These are phyloP conservation scores for Trametes polyzona DNA, from an alignment of 1,284 basidiomycete species.

Conservation along the genomic window DNA sequence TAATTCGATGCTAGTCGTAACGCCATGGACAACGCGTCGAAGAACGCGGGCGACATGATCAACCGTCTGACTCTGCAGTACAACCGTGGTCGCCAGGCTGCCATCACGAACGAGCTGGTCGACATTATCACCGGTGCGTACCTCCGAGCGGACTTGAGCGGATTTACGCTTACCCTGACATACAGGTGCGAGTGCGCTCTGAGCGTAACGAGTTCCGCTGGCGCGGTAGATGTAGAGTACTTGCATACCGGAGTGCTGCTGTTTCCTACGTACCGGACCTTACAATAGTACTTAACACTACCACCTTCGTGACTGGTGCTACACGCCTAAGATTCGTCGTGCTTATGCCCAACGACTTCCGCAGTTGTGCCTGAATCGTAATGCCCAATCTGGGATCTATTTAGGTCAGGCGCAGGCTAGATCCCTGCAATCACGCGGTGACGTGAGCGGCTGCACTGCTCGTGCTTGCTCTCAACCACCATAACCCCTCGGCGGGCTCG, in stretches of 20 bases:
- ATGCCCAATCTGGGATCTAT: no score
- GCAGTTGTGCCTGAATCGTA: neutral
- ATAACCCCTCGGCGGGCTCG: neutral
- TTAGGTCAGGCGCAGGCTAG: neutral
- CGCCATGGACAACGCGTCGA: constrained; percentile 99
- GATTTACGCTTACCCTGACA: neutral
- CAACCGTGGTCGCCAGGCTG: constrained; percentile 99
- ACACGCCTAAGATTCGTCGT: no score
- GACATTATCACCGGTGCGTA: constrained; percentile 89
- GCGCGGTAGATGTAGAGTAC: constrained; percentile 24
- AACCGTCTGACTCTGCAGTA: constrained; percentile 87
- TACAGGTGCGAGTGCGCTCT: constrained; percentile 33
- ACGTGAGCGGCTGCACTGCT: constrained; percentile 15
- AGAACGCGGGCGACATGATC: constrained; percentile 97
- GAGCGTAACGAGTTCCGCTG: constrained; percentile 3
- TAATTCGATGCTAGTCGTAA: constrained; percentile 66
- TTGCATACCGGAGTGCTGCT: constrained; percentile 11
- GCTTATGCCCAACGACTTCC: neutral
- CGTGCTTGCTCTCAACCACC: neutral
- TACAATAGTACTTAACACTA: constrained; percentile 21
- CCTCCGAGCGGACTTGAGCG: neutral
- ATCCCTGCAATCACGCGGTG: constrained; percentile 15
- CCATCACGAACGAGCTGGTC: constrained; percentile 95
- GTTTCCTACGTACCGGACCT: constrained; percentile 9
- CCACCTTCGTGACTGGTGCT: no score